Conservation (phyloP, 2,329 filamentous ascomycete genomes). For the Clonostachys solani region DNA sequence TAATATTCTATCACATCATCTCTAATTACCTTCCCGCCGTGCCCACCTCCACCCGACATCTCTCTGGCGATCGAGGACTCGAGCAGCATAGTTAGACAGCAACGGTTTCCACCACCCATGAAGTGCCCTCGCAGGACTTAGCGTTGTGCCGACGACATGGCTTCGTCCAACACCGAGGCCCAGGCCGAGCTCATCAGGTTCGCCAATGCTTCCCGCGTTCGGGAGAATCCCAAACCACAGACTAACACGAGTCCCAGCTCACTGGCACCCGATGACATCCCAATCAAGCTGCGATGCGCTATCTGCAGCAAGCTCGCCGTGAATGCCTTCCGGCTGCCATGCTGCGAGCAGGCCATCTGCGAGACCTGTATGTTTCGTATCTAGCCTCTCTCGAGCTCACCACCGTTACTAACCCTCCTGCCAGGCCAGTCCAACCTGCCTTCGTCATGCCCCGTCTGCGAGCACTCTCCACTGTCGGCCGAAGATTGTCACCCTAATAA, state of each 20-base stretch:
- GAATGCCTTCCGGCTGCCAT: constrained; percentile 87
- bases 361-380: constrained; percentile 64
- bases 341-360: constrained; percentile 94
- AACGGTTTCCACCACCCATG: background rate
- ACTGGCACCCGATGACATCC: constrained; percentile 77
- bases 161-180: constrained; percentile 36
- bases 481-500: constrained; percentile 89
- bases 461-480: constrained; percentile 81
- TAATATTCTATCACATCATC: too few relatives aligned
- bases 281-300: constrained; percentile 93
- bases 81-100: too few relatives aligned
- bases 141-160: constrained; percentile 18
- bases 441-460: constrained; percentile 85
- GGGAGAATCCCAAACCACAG: background rate
- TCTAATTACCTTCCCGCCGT: too few relatives aligned
- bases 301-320: constrained; percentile 88
- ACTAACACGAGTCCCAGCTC: constrained; percentile 45
- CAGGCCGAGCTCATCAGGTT: constrained; percentile 58
- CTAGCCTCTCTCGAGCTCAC: background rate
- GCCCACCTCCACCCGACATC: too few relatives aligned
- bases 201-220: constrained; percentile 6
- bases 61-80: too few relatives aligned
- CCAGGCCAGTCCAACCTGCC: constrained; percentile 72
- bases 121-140: background rate
- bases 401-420: too few relatives aligned